Percentiles rank a stretch among this genome's conserved stretches.
Evolutionary conservation across 1,284 basidiomycete genomes (phyloP).

Genomic region (Gymnopus androsaceus): DNA sequence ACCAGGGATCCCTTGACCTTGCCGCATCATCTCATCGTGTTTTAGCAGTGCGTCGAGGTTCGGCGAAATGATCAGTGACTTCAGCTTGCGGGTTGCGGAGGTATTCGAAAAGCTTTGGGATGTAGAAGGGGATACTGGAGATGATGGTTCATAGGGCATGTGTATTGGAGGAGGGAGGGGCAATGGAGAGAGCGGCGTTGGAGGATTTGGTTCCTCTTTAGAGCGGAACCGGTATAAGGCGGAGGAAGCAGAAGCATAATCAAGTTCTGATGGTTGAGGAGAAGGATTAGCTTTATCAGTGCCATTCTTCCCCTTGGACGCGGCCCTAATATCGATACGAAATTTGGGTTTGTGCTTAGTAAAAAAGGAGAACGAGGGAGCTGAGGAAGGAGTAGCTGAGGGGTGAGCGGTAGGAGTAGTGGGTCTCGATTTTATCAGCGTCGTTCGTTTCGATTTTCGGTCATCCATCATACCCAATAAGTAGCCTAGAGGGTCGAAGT

Average conservation of each 20-base stretch:
- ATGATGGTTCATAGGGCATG: neutral
- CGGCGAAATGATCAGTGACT: slow-evolving; percentile 53
- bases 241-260: neutral
- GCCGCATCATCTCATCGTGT: slow-evolving; percentile 50
- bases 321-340: neutral
- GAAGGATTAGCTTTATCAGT: neutral
- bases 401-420: neutral
- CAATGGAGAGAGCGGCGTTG: neutral
- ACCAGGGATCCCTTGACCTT: neutral
- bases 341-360: neutral
- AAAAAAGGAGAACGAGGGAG: neutral
- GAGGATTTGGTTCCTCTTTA: neutral
- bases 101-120: no score
- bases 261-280: neutral
- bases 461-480: no score
- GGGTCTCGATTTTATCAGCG: no score
- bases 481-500: no score
- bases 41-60: slow-evolving; percentile 64
- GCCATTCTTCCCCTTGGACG: neutral
- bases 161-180: neutral
- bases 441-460: no score
- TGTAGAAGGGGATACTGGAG: neutral
- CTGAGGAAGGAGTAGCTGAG: neutral
- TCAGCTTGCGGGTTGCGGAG: neutral
- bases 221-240: neutral